These are phyloP conservation scores for Ophioceras dolichostomum DNA, from an alignment of 2,329 filamentous ascomycete species.

Conservation along the genomic window DNA sequence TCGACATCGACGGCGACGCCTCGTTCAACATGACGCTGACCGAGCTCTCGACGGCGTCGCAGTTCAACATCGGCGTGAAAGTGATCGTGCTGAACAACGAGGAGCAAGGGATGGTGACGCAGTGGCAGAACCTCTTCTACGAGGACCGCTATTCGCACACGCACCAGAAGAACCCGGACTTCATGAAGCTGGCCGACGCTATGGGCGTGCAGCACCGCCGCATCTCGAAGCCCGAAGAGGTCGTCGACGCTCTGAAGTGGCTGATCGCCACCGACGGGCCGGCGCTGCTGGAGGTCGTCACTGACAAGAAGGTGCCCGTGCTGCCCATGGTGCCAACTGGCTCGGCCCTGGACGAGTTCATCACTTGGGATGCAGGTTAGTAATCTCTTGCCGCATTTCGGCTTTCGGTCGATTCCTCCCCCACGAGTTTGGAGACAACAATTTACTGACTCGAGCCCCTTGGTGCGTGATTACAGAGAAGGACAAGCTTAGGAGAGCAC, in stretches of 20 bases:
- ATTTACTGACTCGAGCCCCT: constrained; percentile 7
- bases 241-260: constrained; percentile 72
- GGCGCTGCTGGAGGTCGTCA: constrained; percentile 81
- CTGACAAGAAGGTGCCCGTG: constrained; percentile 88
- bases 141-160: constrained; percentile 88
- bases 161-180: constrained; percentile 91
- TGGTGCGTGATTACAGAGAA: constrained; percentile 35
- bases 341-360: constrained; percentile 79
- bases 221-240: constrained; percentile 62
- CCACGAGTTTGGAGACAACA: neutral
- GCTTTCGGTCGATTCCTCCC: too few species aligned
- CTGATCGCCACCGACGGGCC: constrained; percentile 84
- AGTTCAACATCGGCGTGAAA: constrained; percentile 96
- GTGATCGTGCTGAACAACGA: constrained; percentile 93
- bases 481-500: constrained; percentile 52
- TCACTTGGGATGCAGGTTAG: constrained; percentile 73
- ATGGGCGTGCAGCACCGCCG: constrained; percentile 75
- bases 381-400: constrained; percentile 5
- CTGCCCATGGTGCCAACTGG: constrained; percentile 93
- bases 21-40: constrained; percentile 98
- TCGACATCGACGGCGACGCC: constrained; percentile 97
- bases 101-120: constrained; percentile 97
- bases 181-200: constrained; percentile 82
- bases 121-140: constrained; percentile 98
- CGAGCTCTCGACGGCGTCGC: constrained; percentile 81